Conservation (phyloP, 768 basidiomycete genomes). For the Calocera viscosa region DNA sequence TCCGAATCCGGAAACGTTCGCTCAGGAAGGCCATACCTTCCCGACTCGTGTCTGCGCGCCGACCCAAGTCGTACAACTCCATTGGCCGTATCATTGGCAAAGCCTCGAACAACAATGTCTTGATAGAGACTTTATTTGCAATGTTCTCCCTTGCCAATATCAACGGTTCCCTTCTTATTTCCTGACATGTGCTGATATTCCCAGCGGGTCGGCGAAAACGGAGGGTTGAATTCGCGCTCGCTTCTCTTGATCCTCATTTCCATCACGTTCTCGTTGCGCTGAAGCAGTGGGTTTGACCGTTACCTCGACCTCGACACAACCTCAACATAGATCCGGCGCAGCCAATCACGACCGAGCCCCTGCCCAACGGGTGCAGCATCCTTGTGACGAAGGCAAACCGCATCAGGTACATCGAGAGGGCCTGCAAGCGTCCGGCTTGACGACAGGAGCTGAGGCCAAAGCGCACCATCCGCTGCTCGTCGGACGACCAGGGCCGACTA, state of each 20-base stretch:
- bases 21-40: constrained; percentile 73
- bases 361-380: constrained; percentile 68
- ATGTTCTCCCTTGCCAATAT: constrained; percentile 90
- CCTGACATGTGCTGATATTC: too few species aligned
- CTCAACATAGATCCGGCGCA: constrained; percentile 54
- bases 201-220: constrained; percentile 90
- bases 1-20: constrained; percentile 85
- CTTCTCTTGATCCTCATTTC: constrained; percentile 79
- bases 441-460: constrained; percentile 74
- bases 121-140: constrained; percentile 90
- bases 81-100: constrained; percentile 91
- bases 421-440: too few species aligned
- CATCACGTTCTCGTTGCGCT: constrained; percentile 86
- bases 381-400: constrained; percentile 81
- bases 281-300: constrained; percentile 54
- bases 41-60: too few species aligned
- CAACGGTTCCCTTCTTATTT: too few species aligned
- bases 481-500: constrained; percentile 54
- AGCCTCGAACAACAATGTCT: constrained; percentile 89
- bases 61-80: constrained; percentile 83
- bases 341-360: constrained; percentile 59
- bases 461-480: constrained; percentile 77
- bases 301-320: background rate
- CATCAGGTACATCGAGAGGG: constrained; percentile 79
- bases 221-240: constrained; percentile 84